Percentiles rank a stretch among this genome's conserved stretches.
Evolutionary conservation across 345 rosid species (phyloP).

Genomic region (Acer negundo): DNA sequence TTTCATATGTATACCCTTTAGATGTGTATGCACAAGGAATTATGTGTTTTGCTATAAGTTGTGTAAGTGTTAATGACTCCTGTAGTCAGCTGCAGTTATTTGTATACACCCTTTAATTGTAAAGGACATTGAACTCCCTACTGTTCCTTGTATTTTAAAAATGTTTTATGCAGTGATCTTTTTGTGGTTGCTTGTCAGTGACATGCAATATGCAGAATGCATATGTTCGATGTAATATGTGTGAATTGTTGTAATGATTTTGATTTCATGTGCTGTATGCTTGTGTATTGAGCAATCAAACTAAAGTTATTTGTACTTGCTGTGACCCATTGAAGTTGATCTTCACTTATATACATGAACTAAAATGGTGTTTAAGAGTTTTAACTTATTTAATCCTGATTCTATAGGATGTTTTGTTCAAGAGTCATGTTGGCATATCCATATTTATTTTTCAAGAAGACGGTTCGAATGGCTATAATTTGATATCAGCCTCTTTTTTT

Average conservation of each 20-base stretch:
- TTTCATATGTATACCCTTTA: no score
- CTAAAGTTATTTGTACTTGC: not conserved
- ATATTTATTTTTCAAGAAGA: not conserved
- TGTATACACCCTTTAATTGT: no score
- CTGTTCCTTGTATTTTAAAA: not conserved
- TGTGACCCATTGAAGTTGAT: not conserved
- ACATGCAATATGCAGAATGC: not conserved
- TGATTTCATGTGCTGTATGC: not conserved
- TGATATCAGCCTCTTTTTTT: no score
- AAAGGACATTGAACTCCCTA: no score
- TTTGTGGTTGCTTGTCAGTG: not conserved
- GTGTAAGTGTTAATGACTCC: no score
- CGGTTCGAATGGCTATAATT: not conserved
- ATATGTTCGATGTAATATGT: not conserved
- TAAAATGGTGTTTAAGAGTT: not conserved
- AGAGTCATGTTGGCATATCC: not conserved
- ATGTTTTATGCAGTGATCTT: not conserved
- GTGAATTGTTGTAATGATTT: conserved; percentile 5
- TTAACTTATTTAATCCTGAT: not conserved
- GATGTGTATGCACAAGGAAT: no score
- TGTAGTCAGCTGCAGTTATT: no score
- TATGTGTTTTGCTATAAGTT: no score
- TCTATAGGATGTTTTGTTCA: not conserved
- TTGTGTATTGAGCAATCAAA: not conserved
- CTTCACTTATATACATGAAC: not conserved